phyloP scores from a whole-genome alignment of 768 basidiomycete genomes.

The Boletus insuetus region DNA sequence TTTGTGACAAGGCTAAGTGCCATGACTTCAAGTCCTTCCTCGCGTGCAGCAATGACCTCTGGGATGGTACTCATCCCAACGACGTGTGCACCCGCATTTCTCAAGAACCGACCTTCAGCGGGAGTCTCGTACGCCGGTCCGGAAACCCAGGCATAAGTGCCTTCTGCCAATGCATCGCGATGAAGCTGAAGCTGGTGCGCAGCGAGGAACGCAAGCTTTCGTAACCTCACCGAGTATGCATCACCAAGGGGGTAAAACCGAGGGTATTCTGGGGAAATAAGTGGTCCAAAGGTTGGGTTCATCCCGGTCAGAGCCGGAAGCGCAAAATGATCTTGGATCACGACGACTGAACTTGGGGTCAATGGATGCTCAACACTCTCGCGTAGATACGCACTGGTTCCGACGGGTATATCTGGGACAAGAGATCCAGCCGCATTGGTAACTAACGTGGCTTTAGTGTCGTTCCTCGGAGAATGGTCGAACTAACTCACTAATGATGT shows the following conservation, averaged over 20 bases:
- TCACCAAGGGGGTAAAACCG: constrained; percentile 85
- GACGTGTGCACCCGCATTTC: constrained; percentile 77
- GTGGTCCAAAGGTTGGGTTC: constrained; percentile 79
- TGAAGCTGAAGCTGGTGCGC: constrained; percentile 58
- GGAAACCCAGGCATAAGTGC: constrained; percentile 86
- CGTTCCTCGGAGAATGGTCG: neutral
- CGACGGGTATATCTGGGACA: constrained; percentile 68
- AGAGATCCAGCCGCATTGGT: constrained; percentile 88
- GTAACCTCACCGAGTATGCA: constrained; percentile 71
- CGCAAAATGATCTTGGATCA: constrained; percentile 81
- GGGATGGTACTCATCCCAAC: constrained; percentile 95
- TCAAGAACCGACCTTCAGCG: constrained; percentile 78
- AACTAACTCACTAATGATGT: constrained; percentile 63
- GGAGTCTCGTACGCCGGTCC: constrained; percentile 91
- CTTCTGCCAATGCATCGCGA: constrained; percentile 64
- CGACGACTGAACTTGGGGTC: constrained; percentile 55
- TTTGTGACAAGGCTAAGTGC: constrained; percentile 87
- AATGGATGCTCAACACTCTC: neutral
- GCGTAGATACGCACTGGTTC: constrained; percentile 61
- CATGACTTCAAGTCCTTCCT: constrained; percentile 72
- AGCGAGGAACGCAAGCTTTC: constrained; percentile 71
- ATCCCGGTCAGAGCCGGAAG: constrained; percentile 73
- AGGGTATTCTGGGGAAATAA: constrained; percentile 52
- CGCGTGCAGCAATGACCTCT: constrained; percentile 77
- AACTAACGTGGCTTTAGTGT: constrained; percentile 42